A percentile compares a stretch with the other conserved stretches of the same genome.
Conservation (phyloP, 768 basidiomycete genomes). For the Amanita thiersii region DNA sequence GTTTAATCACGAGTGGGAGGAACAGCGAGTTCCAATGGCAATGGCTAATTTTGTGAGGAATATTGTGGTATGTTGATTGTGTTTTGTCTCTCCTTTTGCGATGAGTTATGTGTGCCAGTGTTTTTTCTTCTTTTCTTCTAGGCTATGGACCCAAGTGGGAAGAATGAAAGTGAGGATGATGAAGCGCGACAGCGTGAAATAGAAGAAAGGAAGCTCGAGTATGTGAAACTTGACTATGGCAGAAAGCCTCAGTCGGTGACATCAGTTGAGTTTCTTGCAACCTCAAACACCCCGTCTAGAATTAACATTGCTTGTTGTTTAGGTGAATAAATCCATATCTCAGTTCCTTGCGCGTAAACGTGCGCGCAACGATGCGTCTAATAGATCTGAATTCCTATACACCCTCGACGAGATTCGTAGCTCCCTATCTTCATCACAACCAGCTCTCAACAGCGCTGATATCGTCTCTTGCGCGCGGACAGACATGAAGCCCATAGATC, state of each 20-base stretch:
- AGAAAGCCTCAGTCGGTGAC: constrained; percentile 43
- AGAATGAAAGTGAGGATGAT: constrained; percentile 2
- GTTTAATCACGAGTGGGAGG: constrained; percentile 62
- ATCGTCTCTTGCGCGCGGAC: constrained; percentile 61
- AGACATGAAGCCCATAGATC: constrained; percentile 61
- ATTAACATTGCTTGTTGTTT: constrained; percentile 2
- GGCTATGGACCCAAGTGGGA: neutral
- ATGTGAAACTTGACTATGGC: constrained; percentile 42
- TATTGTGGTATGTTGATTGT: constrained; percentile 34
- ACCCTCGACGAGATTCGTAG: constrained; percentile 48
- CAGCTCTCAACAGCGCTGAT: constrained; percentile 8
- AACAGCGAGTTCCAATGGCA: constrained; percentile 44
- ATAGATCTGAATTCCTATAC: constrained; percentile 66
- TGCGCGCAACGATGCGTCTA: constrained; percentile 68
- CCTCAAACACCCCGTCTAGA: neutral
- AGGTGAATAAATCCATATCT: constrained; percentile 71
- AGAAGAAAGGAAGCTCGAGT: constrained; percentile 64
- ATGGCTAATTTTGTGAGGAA: constrained; percentile 41
- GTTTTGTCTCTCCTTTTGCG: constrained; percentile 1
- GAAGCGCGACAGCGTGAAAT: constrained; percentile 23
- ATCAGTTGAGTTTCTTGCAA: constrained; percentile 39
- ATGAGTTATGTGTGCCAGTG: neutral
- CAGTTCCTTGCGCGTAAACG: constrained; percentile 63
- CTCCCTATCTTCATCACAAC: constrained; percentile 26
- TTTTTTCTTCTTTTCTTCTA: constrained; percentile 15